Base-by-base conservation (phyloP, 345 rosid species). In the Cardamine occulta region DNA sequence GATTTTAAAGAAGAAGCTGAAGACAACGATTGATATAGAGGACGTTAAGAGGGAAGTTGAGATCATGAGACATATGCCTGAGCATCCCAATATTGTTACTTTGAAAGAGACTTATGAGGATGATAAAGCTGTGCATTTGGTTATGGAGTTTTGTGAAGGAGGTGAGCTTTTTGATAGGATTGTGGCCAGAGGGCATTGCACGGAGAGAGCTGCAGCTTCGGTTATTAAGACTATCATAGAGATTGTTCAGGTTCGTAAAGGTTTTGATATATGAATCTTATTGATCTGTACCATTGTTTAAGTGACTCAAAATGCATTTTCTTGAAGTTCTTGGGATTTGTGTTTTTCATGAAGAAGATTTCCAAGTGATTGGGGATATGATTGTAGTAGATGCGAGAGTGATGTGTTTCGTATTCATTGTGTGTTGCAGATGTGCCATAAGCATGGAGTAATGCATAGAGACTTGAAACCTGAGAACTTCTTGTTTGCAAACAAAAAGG, bases 401-500 rank as follows among this genome's bases (percentile, higher is more conserved):
- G 42, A 70, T 70, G 29, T 42, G 53, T 19, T 51, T 39, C 21
- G 0, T 8, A 9, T 42, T 42, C 21, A 39, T 59, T 68, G 74
- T 76, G 18, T 60, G 29, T 62, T 81, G 52, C 77, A 93, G 98
- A 82, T 87, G 84, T 93, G 98, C 74, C 96, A 91, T 79, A 80
- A 75, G 83, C 85, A 93, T 48, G 91, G 98, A 54, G 98, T 93
- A 44, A 91, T 93, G 86, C 96, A 91, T 39, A 88, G 96, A 34
- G 97, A 93, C 79, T 86, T 93, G 51, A 93, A 93, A 52, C 97
- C 97, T 1, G 98, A 93, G 81, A 91, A 93, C 83, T 93, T 93
- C 80, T 80, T 93, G 66, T 93, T 91, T 77, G 90, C 81, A 11
- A 93, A 87, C 79, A 93, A 86, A 83, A 89, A 87, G 84, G 98